Evolutionary conservation across 306 rosid genomes (phyloP), one percentile per base, ranked within the genome.

Genomic region (Quercus glauca): DNA sequence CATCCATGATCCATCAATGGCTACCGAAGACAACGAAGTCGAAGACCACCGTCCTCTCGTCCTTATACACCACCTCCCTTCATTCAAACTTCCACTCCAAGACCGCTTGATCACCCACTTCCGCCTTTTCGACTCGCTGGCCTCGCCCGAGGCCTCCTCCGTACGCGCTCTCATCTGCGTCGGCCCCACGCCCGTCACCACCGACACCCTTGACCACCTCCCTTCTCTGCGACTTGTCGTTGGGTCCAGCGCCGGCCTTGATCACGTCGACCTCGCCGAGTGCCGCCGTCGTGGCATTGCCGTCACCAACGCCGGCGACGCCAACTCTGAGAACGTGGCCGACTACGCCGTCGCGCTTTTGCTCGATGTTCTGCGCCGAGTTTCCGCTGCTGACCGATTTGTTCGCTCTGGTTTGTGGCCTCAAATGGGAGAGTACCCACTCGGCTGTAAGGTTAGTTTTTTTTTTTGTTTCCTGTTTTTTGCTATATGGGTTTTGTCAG

Each of bases 281-380:
- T 73, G 77, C 56, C 31, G 73, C 64, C 73, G 10, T n/a, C 52
- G 82, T 45, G 73, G 82, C 29, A 59, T 79, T 6, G 55, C 83
- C 45, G 78, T 79, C 67, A 49, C 83, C 43, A n/a, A 11, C 17
- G 7, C 71, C 26, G 83, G 83, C 5, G 19, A 52, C 17, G 73
- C 67, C 1, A 73, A n/a, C 78, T 18, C 78, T 9, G 72, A 71
- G 45, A 51, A 71, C 26, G 77, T 72, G 10, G 77, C 82, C 1
- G 76, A 79, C 71, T 71, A 43, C 25, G 82, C 82, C 10, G 77
- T 79, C 18, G 82, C 63, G 17, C 77, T 79, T 11, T n/a, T 79
- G 64, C 21, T 79, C 51, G 77, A 59, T 31, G 72, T 79, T 8
- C 63, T 79, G 10, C 64, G 77, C 35, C 63, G 73, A 8, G 12